phyloP scores from a whole-genome alignment of 345 rosid genomes.

The Rhizophora mangle region DNA sequence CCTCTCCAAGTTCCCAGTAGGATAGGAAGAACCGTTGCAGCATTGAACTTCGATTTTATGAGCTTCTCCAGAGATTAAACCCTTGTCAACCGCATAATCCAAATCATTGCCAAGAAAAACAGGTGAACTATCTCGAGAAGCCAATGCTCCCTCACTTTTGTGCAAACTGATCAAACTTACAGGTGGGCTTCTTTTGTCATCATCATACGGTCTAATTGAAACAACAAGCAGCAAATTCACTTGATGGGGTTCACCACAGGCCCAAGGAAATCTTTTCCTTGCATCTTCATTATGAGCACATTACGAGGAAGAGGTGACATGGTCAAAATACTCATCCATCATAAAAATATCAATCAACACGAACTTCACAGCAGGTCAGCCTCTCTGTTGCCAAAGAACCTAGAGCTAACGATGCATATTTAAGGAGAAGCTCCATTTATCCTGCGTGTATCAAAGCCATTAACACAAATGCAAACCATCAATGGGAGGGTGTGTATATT shows the following conservation, averaged over 20 bases:
- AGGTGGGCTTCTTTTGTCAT: slow-evolving; percentile 18
- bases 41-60: slow-evolving; percentile 18
- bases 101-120: slow-evolving; percentile 25
- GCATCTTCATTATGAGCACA: slow-evolving; percentile 25
- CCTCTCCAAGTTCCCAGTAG: background rate
- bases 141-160: slow-evolving; percentile 20
- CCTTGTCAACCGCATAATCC: slow-evolving; percentile 15
- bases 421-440: too few relatives aligned
- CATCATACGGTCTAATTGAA: slow-evolving; percentile 22
- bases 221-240: slow-evolving; percentile 10
- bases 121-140: slow-evolving; percentile 26
- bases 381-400: background rate
- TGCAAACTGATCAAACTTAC: slow-evolving; percentile 22
- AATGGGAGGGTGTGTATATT: too few relatives aligned
- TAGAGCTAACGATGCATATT: too few relatives aligned
- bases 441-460: too few relatives aligned
- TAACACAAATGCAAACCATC: too few relatives aligned
- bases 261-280: slow-evolving; percentile 33
- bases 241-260: slow-evolving; percentile 22
- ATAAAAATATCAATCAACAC: background rate
- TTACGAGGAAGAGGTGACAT: slow-evolving; percentile 27
- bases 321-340: slow-evolving; percentile 46
- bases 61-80: slow-evolving; percentile 24
- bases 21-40: slow-evolving; percentile 13
- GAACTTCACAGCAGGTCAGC: slow-evolving; percentile 2